Evolutionary conservation across 345 rosid species (phyloP).

Genomic region (Erysimum cheiranthoides): DNA sequence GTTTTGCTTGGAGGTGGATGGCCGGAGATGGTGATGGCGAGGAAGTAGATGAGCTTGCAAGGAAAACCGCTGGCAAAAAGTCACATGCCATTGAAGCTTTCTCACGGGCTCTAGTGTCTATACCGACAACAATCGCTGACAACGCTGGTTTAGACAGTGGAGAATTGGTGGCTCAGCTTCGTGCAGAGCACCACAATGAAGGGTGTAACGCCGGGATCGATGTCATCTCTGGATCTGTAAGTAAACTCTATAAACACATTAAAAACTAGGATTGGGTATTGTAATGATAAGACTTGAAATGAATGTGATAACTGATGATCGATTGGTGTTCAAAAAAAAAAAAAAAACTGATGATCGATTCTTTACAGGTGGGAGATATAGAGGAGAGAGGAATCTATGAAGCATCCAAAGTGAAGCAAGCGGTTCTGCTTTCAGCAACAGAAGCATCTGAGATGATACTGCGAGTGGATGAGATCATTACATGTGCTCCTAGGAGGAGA

Average conservation of each 20-base stretch:
- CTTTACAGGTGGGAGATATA: conserved; percentile 83
- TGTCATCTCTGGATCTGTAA: conserved; percentile 93
- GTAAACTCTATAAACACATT: conserved; percentile 39
- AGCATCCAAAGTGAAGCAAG: conserved; percentile 96
- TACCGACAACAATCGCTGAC: conserved; percentile 91
- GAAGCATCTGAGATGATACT: conserved; percentile 96
- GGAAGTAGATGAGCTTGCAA: conserved; percentile 95
- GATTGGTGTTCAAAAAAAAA: too few relatives aligned
- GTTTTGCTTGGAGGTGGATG: conserved; percentile 98
- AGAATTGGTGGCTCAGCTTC: conserved; percentile 90
- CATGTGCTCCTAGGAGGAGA: conserved; percentile 80
- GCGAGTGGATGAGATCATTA: conserved; percentile 81
- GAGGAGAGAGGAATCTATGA: conserved; percentile 84
- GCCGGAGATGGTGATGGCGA: conserved; percentile 99
- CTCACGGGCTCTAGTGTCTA: conserved; percentile 80
- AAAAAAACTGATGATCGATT: not conserved
- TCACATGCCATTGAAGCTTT: conserved; percentile 97
- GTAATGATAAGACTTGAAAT: not conserved
- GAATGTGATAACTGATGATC: too few relatives aligned
- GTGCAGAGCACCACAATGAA: conserved; percentile 93
- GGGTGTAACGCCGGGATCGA: conserved; percentile 85
- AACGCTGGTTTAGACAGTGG: conserved; percentile 99
- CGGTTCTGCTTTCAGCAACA: conserved; percentile 88
- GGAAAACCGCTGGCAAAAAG: conserved; percentile 93
- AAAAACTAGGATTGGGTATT: not conserved